These are phyloP conservation scores for Yarrowia porcina DNA, from an alignment of 805 yeast species.

Conservation along the genomic window DNA sequence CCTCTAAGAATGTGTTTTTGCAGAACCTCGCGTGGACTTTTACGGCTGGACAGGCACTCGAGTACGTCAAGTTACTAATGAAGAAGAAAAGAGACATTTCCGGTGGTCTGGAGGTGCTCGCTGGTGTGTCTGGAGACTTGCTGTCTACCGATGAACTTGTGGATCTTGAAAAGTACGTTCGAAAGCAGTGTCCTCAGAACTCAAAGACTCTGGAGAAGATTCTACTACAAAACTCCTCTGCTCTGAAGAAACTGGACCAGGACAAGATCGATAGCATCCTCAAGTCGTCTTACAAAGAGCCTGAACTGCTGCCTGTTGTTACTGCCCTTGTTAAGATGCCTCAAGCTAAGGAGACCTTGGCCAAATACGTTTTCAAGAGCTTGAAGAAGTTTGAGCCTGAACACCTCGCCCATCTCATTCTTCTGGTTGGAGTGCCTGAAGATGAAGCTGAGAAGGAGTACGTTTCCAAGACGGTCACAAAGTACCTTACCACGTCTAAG, in stretches of 20 bases:
- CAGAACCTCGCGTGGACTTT: not conserved
- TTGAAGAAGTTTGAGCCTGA: not conserved
- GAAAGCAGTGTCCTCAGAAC: constrained; percentile 12
- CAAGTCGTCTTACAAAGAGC: constrained; percentile 1
- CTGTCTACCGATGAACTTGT: not conserved
- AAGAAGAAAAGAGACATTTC: not conserved
- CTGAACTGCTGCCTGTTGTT: not conserved
- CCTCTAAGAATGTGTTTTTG: not conserved
- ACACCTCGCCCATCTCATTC: not conserved
- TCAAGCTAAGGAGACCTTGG: not conserved
- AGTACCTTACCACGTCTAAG: not conserved
- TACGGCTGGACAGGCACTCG: not conserved
- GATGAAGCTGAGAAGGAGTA: not conserved
- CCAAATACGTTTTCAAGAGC: not conserved
- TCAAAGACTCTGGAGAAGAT: not conserved
- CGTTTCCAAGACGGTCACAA: not conserved
- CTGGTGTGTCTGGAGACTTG: not conserved
- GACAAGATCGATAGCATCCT: not conserved
- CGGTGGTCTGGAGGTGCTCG: not conserved
- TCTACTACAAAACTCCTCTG: not conserved
- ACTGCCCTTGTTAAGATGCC: not conserved
- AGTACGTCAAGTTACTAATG: constrained; percentile 1
- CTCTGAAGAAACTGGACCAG: not conserved
- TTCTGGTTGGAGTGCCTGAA: not conserved
- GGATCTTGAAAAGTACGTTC: not conserved